Base-by-base conservation (phyloP, 805 yeast genomes). In the Ogataea nonfermentans region DNA sequence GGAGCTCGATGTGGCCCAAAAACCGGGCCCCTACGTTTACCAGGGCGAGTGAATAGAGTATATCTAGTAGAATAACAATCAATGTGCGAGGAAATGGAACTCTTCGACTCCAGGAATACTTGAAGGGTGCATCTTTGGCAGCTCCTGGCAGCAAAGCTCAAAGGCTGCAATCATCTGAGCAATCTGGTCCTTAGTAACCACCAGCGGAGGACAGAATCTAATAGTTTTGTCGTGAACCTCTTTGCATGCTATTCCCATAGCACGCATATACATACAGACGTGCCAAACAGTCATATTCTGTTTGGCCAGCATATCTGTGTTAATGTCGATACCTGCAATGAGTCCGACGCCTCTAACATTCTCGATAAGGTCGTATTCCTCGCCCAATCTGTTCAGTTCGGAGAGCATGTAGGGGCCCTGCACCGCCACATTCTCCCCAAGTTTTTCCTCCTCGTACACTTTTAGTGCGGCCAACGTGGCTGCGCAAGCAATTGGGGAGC, bases 11-110 rank as follows among this genome's bases (percentile, higher is more conserved):
- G 84, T 82, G 20, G 72, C 65, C 36, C 56, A 62, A 40, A 74
- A 74, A 44, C 78, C 76, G 6, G 88, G 89, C 2, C 79, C 80
- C 15, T 82, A 80, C 48, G 68, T 49, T 25, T 82, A 69, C 57
- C 70, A 57, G 22, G n/a, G n/a, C n/a, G n/a, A 26, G 15, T 17
- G 23, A 30, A 30, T 20, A 34, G 20, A 14, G 13, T 34, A 20
- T 12, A 11, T 11, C 10, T 24, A 16, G 11, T 26, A 9, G 9
- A 29, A 8, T 15, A 27, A 19, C 15, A 27, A 5, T 29, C 19
- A 46, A 29, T 48, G 49, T 5, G 39, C 41, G 24, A 46, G 30
- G 25, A 46, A 49, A 10, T 35, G 37, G 24, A 49, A 51, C 19
- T 46, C 50, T 2, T 29, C 29, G 16, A 47, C 55, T 14, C 52